Conservation (phyloP, 495 filamentous ascomycete species). For the Sporormia fimetaria region DNA sequence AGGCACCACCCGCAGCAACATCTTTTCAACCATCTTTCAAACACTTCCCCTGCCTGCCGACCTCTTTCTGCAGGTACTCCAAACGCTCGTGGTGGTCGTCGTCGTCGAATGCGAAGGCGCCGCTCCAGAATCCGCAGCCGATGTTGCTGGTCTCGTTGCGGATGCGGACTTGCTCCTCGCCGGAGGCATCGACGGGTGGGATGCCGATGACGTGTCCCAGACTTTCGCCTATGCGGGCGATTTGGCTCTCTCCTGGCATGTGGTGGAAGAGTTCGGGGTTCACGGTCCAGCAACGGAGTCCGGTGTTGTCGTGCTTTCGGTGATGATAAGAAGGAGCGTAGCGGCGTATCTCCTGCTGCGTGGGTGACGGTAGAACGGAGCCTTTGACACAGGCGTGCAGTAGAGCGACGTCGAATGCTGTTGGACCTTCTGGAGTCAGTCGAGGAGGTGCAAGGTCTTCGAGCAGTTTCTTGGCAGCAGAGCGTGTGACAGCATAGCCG, state of each 20-base stretch:
- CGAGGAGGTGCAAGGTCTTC: conserved; percentile 16
- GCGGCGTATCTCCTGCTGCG: conserved; percentile 7
- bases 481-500: conserved; percentile 35
- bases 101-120: conserved; percentile 19
- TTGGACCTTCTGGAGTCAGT: conserved; percentile 15
- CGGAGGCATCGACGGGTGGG: conserved; percentile 26
- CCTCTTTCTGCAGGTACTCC: conserved; percentile 23
- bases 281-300: conserved; percentile 28
- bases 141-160: conserved; percentile 27
- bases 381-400: conserved; percentile 26
- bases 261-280: conserved; percentile 33
- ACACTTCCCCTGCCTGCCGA: conserved; percentile 27
- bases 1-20: too few relatives aligned
- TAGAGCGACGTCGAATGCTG: conserved; percentile 30
- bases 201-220: conserved; percentile 8
- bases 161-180: conserved; percentile 8
- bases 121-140: conserved; percentile 27
- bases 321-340: conserved; percentile 9
- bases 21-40: conserved; percentile 20
- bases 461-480: conserved; percentile 26
- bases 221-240: conserved; percentile 7
- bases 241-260: conserved; percentile 24
- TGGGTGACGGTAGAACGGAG: conserved; percentile 18
- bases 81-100: conserved; percentile 11
- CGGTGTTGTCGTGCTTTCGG: conserved; percentile 19